Conservation (phyloP, 139 green algal species). For the Volvox africanus region DNA sequence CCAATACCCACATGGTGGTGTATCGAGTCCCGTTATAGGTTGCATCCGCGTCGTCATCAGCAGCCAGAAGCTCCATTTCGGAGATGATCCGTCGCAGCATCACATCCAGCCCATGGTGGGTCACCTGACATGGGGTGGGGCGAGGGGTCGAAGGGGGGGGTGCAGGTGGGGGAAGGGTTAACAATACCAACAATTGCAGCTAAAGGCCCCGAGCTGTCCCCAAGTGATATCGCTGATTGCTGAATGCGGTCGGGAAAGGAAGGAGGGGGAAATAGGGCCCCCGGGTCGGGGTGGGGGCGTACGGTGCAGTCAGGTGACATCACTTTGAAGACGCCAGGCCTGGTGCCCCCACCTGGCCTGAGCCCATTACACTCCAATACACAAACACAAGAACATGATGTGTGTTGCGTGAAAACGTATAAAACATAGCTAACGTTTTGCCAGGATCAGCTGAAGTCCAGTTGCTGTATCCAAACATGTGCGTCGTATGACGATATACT, state of each 20-base stretch:
- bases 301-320: background rate
- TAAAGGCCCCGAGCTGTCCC: too few relatives aligned
- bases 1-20: slow-evolving; percentile 12
- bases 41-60: slow-evolving; percentile 5
- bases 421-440: too few relatives aligned
- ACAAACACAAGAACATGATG: too few relatives aligned
- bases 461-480: too few relatives aligned
- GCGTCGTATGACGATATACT: too few relatives aligned
- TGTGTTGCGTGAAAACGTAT: too few relatives aligned
- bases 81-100: slow-evolving; percentile 44
- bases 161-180: background rate
- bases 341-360: too few relatives aligned
- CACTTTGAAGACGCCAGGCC: too few relatives aligned
- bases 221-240: too few relatives aligned
- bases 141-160: background rate
- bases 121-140: slow-evolving; percentile 9
- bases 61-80: slow-evolving; percentile 40
- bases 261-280: background rate
- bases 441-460: too few relatives aligned
- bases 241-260: background rate
- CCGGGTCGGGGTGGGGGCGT: background rate
- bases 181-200: too few relatives aligned
- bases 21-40: slow-evolving; percentile 42
- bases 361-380: too few relatives aligned
- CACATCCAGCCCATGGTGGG: slow-evolving; percentile 49